phyloP scores from a whole-genome alignment of 257 asterid genomes.

The Paulownia fortunei region DNA sequence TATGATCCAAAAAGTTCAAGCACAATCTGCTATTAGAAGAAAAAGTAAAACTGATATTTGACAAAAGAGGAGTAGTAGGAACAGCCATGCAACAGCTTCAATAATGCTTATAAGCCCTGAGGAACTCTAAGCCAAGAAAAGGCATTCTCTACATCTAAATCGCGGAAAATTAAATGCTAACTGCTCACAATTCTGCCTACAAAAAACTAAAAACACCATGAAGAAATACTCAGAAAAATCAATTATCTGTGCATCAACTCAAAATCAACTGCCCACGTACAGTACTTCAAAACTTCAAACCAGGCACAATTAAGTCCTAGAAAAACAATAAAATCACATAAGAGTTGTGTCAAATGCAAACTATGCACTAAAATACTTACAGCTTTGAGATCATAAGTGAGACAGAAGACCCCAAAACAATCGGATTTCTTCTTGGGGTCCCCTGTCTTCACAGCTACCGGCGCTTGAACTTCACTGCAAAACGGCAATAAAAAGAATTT shows the following conservation, averaged over 20 bases:
- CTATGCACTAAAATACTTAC: conserved; percentile 53
- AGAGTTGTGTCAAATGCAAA: conserved; percentile 12
- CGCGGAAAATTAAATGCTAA: background rate
- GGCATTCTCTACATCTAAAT: background rate
- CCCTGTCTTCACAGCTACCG: conserved; percentile 63
- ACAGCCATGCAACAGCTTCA: too few species aligned
- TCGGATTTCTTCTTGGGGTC: conserved; percentile 79
- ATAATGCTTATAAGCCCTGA: too few species aligned
- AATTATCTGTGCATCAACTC: background rate
- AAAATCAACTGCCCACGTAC: background rate
- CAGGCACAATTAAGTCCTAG: background rate
- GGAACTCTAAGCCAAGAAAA: background rate
- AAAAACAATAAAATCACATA: background rate
- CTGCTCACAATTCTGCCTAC: background rate
- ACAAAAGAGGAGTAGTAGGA: too few species aligned
- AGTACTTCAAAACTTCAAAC: background rate
- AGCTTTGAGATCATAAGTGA: conserved; percentile 96
- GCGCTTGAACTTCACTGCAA: conserved; percentile 79
- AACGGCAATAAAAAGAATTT: background rate
- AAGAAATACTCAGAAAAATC: background rate
- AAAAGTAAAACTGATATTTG: too few species aligned
- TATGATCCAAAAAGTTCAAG: too few species aligned
- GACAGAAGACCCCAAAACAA: conserved; percentile 93
- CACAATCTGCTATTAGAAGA: too few species aligned
- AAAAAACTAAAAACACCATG: background rate